A percentile compares a stretch with the other conserved stretches of the same genome.
phyloP scores from a whole-genome alignment of 2,329 filamentous ascomycete genomes.

The Penicillium italicum region DNA sequence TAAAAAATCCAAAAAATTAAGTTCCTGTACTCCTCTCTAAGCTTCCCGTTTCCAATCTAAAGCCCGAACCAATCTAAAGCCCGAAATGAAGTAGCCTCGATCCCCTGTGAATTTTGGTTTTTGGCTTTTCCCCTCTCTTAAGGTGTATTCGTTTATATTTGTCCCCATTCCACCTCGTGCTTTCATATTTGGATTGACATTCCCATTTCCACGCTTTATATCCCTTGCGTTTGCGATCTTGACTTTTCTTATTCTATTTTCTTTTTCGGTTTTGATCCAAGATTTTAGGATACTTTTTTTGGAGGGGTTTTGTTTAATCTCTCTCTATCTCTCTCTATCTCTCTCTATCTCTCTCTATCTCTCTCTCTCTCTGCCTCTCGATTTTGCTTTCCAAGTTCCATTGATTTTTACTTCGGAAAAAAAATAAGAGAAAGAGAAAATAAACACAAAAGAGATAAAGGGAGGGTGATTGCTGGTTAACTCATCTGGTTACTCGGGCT shows the following conservation, averaged over 20 bases:
- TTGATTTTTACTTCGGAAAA: background rate
- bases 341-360: background rate
- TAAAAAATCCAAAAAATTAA: background rate
- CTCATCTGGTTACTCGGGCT: constrained; percentile 7
- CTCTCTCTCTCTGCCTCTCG: background rate
- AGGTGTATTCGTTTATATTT: constrained; percentile 15
- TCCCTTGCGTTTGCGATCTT: constrained; percentile 28
- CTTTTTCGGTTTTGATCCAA: background rate
- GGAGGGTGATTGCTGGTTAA: constrained; percentile 1
- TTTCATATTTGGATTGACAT: constrained; percentile 26
- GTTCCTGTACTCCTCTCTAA: constrained; percentile 12
- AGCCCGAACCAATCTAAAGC: constrained; percentile 21
- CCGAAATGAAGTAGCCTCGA: constrained; percentile 25
- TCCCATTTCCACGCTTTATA: constrained; percentile 31
- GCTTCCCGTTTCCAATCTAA: constrained; percentile 21
- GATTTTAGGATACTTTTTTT: background rate
- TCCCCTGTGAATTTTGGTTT: constrained; percentile 15
- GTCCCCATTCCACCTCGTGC: constrained; percentile 14
- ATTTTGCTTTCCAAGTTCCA: background rate
- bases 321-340: background rate
- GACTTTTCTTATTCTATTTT: constrained; percentile 4
- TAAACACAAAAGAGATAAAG: background rate
- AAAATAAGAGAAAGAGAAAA: background rate
- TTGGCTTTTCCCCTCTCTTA: constrained; percentile 10
- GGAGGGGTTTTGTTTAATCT: constrained; percentile 2